phyloP scores from a whole-genome alignment of 2,329 filamentous ascomycete species.

The Graphilbum fragrans region DNA sequence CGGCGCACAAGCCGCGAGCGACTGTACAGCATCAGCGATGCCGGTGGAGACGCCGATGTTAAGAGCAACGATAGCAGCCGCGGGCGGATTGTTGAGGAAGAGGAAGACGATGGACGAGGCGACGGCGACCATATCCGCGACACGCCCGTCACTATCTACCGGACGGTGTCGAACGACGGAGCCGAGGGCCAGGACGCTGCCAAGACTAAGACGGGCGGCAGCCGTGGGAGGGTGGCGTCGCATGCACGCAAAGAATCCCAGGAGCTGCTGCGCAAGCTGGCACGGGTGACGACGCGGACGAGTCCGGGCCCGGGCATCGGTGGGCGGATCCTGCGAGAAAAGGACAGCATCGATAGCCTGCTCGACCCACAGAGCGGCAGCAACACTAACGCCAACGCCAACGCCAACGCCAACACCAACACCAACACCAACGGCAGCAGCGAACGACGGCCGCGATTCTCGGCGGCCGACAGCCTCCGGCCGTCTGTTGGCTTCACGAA shows the following conservation, averaged over 20 bases:
- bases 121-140: slow-evolving; percentile 20
- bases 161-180: slow-evolving; percentile 2
- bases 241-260: slow-evolving; percentile 26
- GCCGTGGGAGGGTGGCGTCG: slow-evolving; percentile 3
- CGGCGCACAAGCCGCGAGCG: slow-evolving; percentile 17
- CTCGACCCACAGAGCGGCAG: background rate
- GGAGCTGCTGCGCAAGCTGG: slow-evolving; percentile 36
- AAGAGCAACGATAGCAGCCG: background rate
- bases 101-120: too few species aligned
- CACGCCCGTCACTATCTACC: slow-evolving; percentile 28
- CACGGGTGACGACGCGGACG: slow-evolving; percentile 20
- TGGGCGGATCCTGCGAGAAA: background rate
- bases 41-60: background rate
- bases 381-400: background rate
- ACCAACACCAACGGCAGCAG: background rate
- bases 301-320: background rate
- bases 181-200: slow-evolving; percentile 1
- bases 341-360: slow-evolving; percentile 1
- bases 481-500: slow-evolving; percentile 33
- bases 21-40: background rate
- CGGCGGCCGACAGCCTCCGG: slow-evolving; percentile 8
- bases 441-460: background rate
- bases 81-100: slow-evolving; percentile 3
- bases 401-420: too few species aligned
- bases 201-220: background rate